Percentiles rank a stretch among this genome's conserved stretches.
Conservation (phyloP, 352 stramenopile species). For the Pythium brachiatum region DNA sequence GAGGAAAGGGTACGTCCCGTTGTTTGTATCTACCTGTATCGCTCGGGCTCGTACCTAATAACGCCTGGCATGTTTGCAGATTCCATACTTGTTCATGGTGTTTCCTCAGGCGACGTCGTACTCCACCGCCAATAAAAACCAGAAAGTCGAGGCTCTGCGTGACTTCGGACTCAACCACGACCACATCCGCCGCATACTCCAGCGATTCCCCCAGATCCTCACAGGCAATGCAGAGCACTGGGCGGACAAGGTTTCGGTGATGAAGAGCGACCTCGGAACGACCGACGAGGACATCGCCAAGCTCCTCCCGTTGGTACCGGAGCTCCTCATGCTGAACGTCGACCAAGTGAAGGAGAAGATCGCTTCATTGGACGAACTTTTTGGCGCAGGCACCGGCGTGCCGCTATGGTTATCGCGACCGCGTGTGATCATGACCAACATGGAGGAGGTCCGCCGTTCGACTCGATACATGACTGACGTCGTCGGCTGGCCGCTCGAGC, state of each 20-base stretch:
- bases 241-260: constrained; percentile 28
- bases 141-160: constrained; percentile 39
- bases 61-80: constrained; percentile 19
- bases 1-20: constrained; percentile 15
- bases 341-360: constrained; percentile 46
- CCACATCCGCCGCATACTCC: constrained; percentile 42
- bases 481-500: constrained; percentile 33
- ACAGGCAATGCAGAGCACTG: constrained; percentile 36
- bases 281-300: constrained; percentile 29
- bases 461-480: constrained; percentile 38
- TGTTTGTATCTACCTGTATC: not conserved
- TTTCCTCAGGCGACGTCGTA: constrained; percentile 41
- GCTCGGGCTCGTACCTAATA: not conserved
- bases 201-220: constrained; percentile 42
- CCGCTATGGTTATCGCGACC: constrained; percentile 26
- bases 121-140: constrained; percentile 42
- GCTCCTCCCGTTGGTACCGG: constrained; percentile 37
- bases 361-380: constrained; percentile 35
- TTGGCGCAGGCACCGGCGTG: constrained; percentile 29
- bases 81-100: constrained; percentile 52
- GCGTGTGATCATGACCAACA: constrained; percentile 58
- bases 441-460: constrained; percentile 32
- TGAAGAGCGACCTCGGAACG: constrained; percentile 31
- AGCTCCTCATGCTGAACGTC: constrained; percentile 35
- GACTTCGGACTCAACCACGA: constrained; percentile 31